Conservation (phyloP, 2,329 filamentous ascomycete species). For the Aspergillus nomiae region DNA sequence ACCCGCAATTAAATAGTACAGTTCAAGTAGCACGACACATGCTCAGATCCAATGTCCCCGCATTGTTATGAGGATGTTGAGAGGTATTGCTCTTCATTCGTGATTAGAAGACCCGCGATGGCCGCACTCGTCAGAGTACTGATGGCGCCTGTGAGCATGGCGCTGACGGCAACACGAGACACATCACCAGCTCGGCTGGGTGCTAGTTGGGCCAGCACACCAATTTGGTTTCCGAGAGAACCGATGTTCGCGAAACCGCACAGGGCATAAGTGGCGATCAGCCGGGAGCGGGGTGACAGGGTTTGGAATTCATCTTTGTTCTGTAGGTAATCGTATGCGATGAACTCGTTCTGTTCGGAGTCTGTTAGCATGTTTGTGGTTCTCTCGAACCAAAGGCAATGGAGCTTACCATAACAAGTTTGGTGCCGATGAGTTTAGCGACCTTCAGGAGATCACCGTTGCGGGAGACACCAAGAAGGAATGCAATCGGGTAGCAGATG, state of each 20-base stretch:
- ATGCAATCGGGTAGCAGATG: conserved; percentile 74
- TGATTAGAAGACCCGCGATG: conserved; percentile 75
- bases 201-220: conserved; percentile 79
- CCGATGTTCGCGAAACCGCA: conserved; percentile 84
- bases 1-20: background rate
- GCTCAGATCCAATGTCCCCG: background rate
- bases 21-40: background rate
- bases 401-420: conserved; percentile 69
- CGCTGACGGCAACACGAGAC: conserved; percentile 72
- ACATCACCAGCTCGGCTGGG: conserved; percentile 75
- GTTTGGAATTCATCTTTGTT: conserved; percentile 53
- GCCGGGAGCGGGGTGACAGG: conserved; percentile 69
- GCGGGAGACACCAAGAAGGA: conserved; percentile 76
- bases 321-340: conserved; percentile 66
- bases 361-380: conserved; percentile 4
- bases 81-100: conserved; percentile 45
- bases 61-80: background rate
- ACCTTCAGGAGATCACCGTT: conserved; percentile 68
- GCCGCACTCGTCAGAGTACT: conserved; percentile 77
- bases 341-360: conserved; percentile 68
- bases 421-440: conserved; percentile 76
- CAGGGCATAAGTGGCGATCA: conserved; percentile 84
- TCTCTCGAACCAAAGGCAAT: conserved; percentile 6
- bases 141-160: conserved; percentile 75
- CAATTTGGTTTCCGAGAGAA: conserved; percentile 85